A percentile compares a stretch with the other conserved stretches of the same genome.
phyloP scores from a whole-genome alignment of 257 asterid genomes.

The Ligustrum vulgare region DNA sequence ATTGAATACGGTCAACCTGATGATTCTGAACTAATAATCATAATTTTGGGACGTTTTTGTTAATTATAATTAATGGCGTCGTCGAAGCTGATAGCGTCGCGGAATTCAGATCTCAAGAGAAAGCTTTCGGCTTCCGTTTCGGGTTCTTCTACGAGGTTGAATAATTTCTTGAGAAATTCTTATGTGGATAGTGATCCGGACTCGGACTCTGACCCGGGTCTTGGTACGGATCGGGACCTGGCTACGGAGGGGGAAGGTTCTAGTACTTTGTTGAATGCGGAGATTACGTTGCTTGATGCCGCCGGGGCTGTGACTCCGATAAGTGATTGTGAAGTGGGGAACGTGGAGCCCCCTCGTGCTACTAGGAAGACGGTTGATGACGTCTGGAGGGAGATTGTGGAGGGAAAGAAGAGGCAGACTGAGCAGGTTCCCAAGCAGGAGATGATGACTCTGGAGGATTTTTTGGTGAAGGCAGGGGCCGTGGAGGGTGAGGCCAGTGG shows the following conservation, averaged over 20 bases:
- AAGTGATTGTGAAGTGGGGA: slow-evolving; percentile 31
- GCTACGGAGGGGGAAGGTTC: slow-evolving; percentile 36
- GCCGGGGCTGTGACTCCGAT: slow-evolving; percentile 55
- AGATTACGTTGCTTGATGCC: slow-evolving; percentile 50
- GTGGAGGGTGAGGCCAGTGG: no score
- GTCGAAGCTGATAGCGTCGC: slow-evolving; percentile 49
- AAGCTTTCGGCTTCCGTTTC: slow-evolving; percentile 38
- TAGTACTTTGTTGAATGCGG: slow-evolving; percentile 43
- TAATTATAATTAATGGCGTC: slow-evolving; percentile 32
- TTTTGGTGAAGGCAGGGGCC: no score
- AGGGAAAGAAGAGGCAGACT: slow-evolving; percentile 46
- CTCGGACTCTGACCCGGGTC: slow-evolving; percentile 17
- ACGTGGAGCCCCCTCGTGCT: slow-evolving; percentile 36
- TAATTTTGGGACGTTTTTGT: not conserved
- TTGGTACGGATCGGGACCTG: slow-evolving; percentile 30
- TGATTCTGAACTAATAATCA: slow-evolving; percentile 16
- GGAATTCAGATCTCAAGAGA: slow-evolving; percentile 53
- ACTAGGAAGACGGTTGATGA: slow-evolving; percentile 80
- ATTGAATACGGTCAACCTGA: not conserved
- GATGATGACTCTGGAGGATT: slow-evolving; percentile 29
- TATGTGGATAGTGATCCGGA: slow-evolving; percentile 25
- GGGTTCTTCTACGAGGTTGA: slow-evolving; percentile 30
- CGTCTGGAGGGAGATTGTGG: slow-evolving; percentile 94
- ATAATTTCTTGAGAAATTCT: slow-evolving; percentile 31
- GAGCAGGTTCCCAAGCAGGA: slow-evolving; percentile 56